A percentile compares a stretch with the other conserved stretches of the same genome.
Evolutionary conservation across 257 asterid species (phyloP).

Genomic region (Scutellaria galericulata): DNA sequence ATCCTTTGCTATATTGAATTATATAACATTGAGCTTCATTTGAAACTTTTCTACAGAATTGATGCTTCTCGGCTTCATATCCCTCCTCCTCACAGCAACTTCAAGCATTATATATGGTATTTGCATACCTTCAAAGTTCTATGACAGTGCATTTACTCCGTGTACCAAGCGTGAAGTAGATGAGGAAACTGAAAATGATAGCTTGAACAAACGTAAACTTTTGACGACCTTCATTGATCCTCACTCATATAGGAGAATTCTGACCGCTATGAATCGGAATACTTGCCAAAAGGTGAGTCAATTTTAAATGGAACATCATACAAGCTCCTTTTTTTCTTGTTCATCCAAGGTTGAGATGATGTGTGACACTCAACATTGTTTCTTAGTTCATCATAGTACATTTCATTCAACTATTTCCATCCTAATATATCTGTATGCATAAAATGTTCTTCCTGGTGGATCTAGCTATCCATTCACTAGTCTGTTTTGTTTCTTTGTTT

Average conservation of each 20-base stretch:
- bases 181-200: conserved; percentile 50
- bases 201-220: conserved; percentile 59
- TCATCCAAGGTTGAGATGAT: no score
- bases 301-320: conserved; percentile 19
- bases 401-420: no score
- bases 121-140: conserved; percentile 86
- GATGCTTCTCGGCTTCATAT: conserved; percentile 99
- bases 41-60: conserved; percentile 60
- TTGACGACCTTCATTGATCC: conserved; percentile 53
- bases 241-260: conserved; percentile 57
- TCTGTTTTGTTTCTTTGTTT: not conserved
- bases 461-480: no score
- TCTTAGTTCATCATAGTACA: no score
- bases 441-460: no score
- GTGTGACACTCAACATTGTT: no score
- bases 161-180: conserved; percentile 67
- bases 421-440: no score
- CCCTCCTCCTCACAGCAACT: conserved; percentile 92
- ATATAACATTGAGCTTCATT: conserved; percentile 15
- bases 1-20: no score
- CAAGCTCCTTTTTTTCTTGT: not conserved
- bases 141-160: conserved; percentile 76
- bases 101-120: conserved; percentile 85
- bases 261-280: conserved; percentile 64
- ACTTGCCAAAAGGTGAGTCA: conserved; percentile 73